Conservation (phyloP, 306 rosid species). For the Lathyrus oleraceus region DNA sequence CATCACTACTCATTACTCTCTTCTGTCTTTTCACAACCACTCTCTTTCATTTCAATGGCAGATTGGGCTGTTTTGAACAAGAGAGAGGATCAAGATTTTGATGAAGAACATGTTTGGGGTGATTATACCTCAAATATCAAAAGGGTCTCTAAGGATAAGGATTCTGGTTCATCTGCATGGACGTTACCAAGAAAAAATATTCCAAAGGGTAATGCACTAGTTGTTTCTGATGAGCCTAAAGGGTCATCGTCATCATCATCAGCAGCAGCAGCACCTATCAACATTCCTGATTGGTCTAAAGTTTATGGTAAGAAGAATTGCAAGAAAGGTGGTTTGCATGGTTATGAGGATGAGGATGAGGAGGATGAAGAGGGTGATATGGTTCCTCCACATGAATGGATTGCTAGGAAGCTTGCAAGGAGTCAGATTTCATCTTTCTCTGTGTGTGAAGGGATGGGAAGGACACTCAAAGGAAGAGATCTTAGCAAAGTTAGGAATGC, state of each 20-base stretch:
- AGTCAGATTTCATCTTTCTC: conserved; percentile 89
- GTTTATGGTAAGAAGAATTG: conserved; percentile 63
- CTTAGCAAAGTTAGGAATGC: conserved; percentile 89
- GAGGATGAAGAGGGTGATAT: conserved; percentile 52
- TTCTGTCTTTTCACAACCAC: conserved; percentile 17
- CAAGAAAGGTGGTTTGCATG: conserved; percentile 14
- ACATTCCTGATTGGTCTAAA: conserved; percentile 89
- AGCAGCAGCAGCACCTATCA: conserved; percentile 71
- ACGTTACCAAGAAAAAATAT: not conserved
- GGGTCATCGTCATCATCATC: conserved; percentile 60
- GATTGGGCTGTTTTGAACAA: conserved; percentile 44
- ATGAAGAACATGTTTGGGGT: conserved; percentile 69
- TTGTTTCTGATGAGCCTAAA: conserved; percentile 24
- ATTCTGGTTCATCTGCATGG: conserved; percentile 18
- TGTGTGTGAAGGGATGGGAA: conserved; percentile 88
- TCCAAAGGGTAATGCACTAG: not conserved
- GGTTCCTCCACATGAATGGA: conserved; percentile 97
- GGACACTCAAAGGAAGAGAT: conserved; percentile 95
- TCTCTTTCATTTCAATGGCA: conserved; percentile 48
- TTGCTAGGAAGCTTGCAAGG: conserved; percentile 85
- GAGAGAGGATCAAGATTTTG: conserved; percentile 52
- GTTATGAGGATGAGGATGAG: not conserved
- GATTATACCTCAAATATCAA: conserved; percentile 33
- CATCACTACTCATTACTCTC: conserved; percentile 20
- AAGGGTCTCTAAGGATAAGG: conserved; percentile 31